Base-by-base conservation (phyloP, 1,139 yeast genomes). In the Pichia sp. region DNA sequence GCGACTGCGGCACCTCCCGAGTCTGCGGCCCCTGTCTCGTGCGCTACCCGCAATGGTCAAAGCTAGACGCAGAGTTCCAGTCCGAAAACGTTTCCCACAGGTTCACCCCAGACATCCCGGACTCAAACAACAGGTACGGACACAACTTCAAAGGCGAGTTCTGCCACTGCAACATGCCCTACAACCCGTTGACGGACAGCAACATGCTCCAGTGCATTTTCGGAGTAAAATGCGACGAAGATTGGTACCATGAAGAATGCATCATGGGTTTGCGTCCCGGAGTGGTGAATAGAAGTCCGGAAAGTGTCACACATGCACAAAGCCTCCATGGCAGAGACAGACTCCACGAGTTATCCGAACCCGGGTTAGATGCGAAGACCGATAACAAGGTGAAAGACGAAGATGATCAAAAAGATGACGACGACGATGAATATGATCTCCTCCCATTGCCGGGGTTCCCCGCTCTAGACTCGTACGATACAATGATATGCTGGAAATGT, bases 191-290 rank as follows among this genome's bases (percentile, higher is more conserved):
- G 42, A 80, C 79, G 41, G 95, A 88, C 62, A 78, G 84, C 1
- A 82, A 83, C 53, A 93, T 93, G 99, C 75, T 89, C 50, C 99
- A 95, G 67, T 93, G 99, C 68, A 77, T 80, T 50, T 76, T 92
- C 61, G 98, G 99, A 0, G 81, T 80, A 32, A 82, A 68, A 1
- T 93, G 99, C 71, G 84, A 84, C 8, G 99, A 93, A 69, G 99
- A 93, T 67, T 95, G 99, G 99, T 95, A 75, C 66, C 99, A 93
- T 67, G 97, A 90, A 59, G 85, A 84, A 59, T 93, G 99, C 67
- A 83, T 92, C 10, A 70, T 88, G 73, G 95, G 95, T 0, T 70
- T 82, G 41, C 71, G 73, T n/a, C 75, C 73, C 3, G 79, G 77
- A 8, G 59, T 59, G 3, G 56, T 66, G 6, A 42, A 63, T 57